These are phyloP conservation scores for Trametes elegans DNA, from an alignment of 768 basidiomycete species.

Conservation along the genomic window DNA sequence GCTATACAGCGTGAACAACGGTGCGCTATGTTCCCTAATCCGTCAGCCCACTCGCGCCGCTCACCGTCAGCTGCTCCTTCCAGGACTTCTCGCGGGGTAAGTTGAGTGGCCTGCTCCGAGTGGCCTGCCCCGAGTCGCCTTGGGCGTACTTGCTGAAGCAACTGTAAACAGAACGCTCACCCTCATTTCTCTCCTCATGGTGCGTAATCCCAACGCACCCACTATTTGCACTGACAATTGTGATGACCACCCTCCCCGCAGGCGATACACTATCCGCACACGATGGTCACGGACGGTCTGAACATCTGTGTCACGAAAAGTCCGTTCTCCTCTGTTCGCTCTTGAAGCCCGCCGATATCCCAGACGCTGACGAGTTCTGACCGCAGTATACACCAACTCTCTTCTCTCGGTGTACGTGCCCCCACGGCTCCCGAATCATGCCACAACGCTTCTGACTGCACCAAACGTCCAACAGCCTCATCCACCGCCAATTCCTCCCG, in stretches of 20 bases:
- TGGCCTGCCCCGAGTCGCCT: neutral
- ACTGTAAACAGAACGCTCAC: neutral
- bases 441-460: neutral
- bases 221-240: neutral
- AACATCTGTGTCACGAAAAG: conserved; percentile 1
- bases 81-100: neutral
- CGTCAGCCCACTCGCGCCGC: neutral
- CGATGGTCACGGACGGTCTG: neutral
- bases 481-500: neutral
- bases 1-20: neutral
- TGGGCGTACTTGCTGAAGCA: neutral
- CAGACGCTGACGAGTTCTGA: too few relatives aligned
- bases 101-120: neutral
- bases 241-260: neutral
- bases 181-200: neutral
- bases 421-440: too few relatives aligned
- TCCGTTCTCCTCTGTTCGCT: too few relatives aligned
- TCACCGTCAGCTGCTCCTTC: neutral
- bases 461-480: neutral
- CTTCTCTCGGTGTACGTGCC: neutral
- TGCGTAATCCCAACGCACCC: neutral
- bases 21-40: neutral
- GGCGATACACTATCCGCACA: neutral
- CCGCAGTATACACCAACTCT: neutral
- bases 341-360: too few relatives aligned